Evolutionary conservation across 2,329 filamentous ascomycete species (phyloP), one percentile per base, ranked within the genome.

Genomic region (Myriangium duriaei): DNA sequence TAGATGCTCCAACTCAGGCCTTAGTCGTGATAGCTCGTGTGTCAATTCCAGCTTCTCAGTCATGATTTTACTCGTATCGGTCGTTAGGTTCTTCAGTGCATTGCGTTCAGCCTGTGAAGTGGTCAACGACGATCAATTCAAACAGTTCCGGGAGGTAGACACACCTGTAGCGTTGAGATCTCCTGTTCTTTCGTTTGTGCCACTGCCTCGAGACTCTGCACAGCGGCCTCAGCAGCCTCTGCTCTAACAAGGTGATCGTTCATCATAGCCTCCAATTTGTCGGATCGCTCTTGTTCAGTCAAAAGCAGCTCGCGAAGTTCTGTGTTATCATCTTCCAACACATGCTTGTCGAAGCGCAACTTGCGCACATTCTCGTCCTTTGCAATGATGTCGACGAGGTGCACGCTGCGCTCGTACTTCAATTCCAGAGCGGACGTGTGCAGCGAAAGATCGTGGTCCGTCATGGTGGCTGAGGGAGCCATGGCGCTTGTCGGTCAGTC

Each of bases 331-430:
- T 87, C 76, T 44, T 78, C 69, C n/a, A 82, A 64, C n/a, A 86
- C 60, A 38, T 87, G 62, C 39, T 78, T 68, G 45, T 78, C 73
- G 43, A 88, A 68, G 47, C 75, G 75, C 37, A 85, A 60, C 46
- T 77, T 71, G 33, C 87, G 76, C 28, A 74, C 67, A 42, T 79
- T 74, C 56, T 96, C 87, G 46, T 85, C 76, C 50, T 82, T 81
- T 47, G 74, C 63, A 39, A 92, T 67, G 9, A 79, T 64, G 37
- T 82, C 72, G 24, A 80, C 71, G 39, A 76, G 67, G 48, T 79
- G 75, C 39, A 72, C 60, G 46, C 70, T 72, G 42, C 71, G 68
- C 47, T 80, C 74, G 55, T 87, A 83, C 49, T 73, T 73, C 43
- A 81, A 61, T 54, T 92, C 83, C 37, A 86, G 69, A 11, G 55